Conservation (phyloP, 163 green algal genomes). For the Trebouxiophyceae sp. region DNA sequence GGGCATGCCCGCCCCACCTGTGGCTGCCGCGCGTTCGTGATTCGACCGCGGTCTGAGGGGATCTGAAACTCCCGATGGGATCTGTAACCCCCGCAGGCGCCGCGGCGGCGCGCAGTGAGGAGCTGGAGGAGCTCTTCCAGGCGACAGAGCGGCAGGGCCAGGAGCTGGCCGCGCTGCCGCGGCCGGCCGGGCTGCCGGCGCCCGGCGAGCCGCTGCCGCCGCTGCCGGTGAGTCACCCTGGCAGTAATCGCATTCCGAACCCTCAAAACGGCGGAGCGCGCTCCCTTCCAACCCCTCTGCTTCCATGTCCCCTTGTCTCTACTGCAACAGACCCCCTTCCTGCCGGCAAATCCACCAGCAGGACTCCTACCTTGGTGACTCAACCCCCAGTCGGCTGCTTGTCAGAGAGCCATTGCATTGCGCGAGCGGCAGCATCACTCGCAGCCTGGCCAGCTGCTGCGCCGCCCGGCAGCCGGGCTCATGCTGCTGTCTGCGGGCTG, state of each 20-base stretch:
- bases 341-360: too few species aligned
- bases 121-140: conserved; percentile 14
- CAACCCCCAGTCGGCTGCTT: background rate
- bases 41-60: background rate
- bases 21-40: background rate
- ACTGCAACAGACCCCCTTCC: too few species aligned
- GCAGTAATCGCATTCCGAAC: too few species aligned
- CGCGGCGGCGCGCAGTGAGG: background rate
- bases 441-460: too few species aligned
- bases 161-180: conserved; percentile 2
- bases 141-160: conserved; percentile 6
- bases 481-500: too few species aligned
- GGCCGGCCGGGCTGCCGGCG: background rate
- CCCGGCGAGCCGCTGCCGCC: background rate
- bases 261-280: too few species aligned
- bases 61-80: too few species aligned
- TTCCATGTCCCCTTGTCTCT: too few species aligned
- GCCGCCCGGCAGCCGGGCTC: too few species aligned
- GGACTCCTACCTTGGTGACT: background rate
- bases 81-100: too few species aligned
- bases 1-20: background rate
- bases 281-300: background rate
- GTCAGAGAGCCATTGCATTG: too few species aligned
- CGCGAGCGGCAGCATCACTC: too few species aligned
- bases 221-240: background rate